Conservation (phyloP, 352 stramenopile species). For the Pythium oligandrum region DNA sequence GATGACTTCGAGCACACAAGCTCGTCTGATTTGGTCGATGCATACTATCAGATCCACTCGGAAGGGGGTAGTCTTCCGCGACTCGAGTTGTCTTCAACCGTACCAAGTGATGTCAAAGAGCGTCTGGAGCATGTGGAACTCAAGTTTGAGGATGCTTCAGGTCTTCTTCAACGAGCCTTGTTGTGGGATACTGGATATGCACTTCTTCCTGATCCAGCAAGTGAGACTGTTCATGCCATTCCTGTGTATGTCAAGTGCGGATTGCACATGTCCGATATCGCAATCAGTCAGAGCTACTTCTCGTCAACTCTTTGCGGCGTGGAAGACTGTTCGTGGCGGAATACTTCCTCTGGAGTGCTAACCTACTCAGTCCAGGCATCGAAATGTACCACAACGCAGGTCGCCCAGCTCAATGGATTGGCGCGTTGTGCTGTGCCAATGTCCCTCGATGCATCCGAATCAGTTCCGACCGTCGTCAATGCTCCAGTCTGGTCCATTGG, state of each 20-base stretch:
- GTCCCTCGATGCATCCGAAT: background rate
- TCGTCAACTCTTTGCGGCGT: conserved; percentile 9
- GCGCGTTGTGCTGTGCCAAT: conserved; percentile 12
- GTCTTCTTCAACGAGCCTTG: conserved; percentile 20
- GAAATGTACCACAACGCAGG: background rate
- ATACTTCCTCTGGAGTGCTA: conserved; percentile 7
- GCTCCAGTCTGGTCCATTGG: conserved; percentile 19
- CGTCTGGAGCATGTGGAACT: conserved; percentile 3
- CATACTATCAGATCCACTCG: background rate
- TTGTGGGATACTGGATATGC: conserved; percentile 21
- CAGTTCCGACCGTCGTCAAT: conserved; percentile 1
- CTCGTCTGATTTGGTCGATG: background rate
- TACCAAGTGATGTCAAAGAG: conserved; percentile 6
- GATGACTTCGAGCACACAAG: too few species aligned
- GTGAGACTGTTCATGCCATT: conserved; percentile 11
- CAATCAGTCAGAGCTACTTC: conserved; percentile 6
- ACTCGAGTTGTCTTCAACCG: background rate
- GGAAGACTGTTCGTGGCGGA: conserved; percentile 18
- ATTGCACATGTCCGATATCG: conserved; percentile 14
- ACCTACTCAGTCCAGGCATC: conserved; percentile 10
- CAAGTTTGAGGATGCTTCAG: conserved; percentile 9
- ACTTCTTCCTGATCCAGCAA: conserved; percentile 2
- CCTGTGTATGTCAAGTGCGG: conserved; percentile 24
- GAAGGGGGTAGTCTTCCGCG: background rate
- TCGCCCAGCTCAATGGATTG: conserved; percentile 5